Base-by-base conservation (phyloP, 345 rosid species). In the Carallia brachiata region DNA sequence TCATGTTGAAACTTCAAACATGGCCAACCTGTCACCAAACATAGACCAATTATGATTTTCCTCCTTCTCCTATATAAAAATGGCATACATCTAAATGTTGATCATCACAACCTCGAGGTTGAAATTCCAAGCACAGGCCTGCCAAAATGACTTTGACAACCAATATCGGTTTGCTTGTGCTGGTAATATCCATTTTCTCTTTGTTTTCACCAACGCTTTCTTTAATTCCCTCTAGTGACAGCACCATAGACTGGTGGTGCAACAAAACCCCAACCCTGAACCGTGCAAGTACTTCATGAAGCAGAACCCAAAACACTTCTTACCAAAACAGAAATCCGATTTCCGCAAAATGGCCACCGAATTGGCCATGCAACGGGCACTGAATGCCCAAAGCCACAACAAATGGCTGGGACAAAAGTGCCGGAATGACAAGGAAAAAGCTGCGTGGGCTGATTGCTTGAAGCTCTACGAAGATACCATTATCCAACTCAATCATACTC, bases 391-490 rank as follows among this genome's bases (percentile, higher is more conserved):
- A 19, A 54, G 37, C 36, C 85, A 79, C 71, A 80, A 83, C 73
- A 82, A 73, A 52, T 70, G 80, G 36, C 77, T 90, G 5, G 92
- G 91, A 2, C 70, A 84, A 0, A 85, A 86, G 71, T 89, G 96
- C 79, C 75, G 86, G 17, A 88, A 78, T 69, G 64, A 67, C 6
- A 84, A 62, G 53, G 84, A 87, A 72, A 92, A 84, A 68, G 85
- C 88, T 31, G 98, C 89, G 1, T 92, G 93, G 98, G 80, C 85
- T 3, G 98, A 94, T 66, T 94, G 98, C 74, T 71, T 91, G 34
- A 71, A 76, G 57, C 88, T 90, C 68, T 94, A 88, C 15, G 66
- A 80, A 52, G 73, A 82, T 15, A 83, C 86, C 40, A 83, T 92
- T 23, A 19, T 58, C 52, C 84, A 86, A 34, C 83, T 93, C 62